These are phyloP conservation scores for Diutina scorzettiae DNA, from an alignment of 1,139 yeast species.

Conservation along the genomic window DNA sequence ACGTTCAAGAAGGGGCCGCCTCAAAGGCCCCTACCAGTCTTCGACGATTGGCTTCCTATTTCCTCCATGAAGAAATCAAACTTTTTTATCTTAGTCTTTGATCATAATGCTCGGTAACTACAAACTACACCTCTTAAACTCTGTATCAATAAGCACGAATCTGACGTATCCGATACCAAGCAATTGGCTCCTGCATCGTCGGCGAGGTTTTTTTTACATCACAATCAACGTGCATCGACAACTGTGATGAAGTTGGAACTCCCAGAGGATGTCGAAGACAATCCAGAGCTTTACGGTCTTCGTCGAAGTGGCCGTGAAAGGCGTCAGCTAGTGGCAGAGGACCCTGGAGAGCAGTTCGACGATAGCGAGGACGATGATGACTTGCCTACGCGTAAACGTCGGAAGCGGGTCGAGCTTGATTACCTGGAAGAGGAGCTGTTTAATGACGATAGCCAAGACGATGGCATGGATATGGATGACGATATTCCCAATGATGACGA, in stretches of 20 bases:
- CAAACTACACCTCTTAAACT: too few relatives aligned
- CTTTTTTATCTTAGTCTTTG: too few relatives aligned
- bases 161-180: too few relatives aligned
- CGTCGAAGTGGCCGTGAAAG: constrained; percentile 71
- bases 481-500: constrained; percentile 14
- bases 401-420: constrained; percentile 1
- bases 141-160: too few relatives aligned
- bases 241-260: constrained; percentile 6
- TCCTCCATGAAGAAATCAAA: too few relatives aligned
- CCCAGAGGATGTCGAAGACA: constrained; percentile 14
- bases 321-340: constrained; percentile 15
- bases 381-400: constrained; percentile 10
- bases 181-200: too few relatives aligned
- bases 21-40: too few relatives aligned
- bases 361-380: constrained; percentile 18
- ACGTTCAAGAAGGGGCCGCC: too few relatives aligned
- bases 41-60: too few relatives aligned
- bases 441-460: constrained; percentile 14
- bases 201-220: background rate
- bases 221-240: background rate
- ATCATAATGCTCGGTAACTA: too few relatives aligned
- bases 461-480: constrained; percentile 19
- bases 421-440: constrained; percentile 11
- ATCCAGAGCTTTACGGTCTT: constrained; percentile 88
- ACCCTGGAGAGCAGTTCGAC: constrained; percentile 11